Percentiles rank a stretch among this genome's conserved stretches.
Conservation (phyloP, 106 monocot genomes). For the Acorus calamus region DNA sequence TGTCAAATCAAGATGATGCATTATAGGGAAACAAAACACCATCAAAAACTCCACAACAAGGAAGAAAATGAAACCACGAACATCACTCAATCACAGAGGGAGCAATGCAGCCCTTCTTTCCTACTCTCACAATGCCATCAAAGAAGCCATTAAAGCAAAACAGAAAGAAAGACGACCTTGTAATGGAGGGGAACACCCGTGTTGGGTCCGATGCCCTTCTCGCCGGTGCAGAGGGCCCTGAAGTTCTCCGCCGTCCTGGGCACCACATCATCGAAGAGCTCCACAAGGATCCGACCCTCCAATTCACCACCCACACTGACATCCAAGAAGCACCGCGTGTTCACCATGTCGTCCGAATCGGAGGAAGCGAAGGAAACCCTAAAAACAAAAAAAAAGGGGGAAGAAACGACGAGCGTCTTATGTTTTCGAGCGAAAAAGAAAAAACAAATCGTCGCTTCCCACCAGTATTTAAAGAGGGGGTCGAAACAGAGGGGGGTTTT, state of each 20-base stretch:
- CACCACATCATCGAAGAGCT: slow-evolving; percentile 43
- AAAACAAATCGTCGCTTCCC: no score
- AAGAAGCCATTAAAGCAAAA: not conserved
- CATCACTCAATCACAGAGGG: no score
- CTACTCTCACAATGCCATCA: not conserved
- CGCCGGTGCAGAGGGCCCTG: slow-evolving; percentile 65
- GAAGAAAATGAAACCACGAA: no score
- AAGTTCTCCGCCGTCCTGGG: slow-evolving; percentile 75
- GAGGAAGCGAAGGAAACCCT: not conserved
- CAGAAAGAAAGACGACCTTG: slow-evolving; percentile 29
- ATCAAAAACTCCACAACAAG: no score
- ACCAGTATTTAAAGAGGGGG: no score
- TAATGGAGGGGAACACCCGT: slow-evolving; percentile 55
- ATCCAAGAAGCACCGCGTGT: slow-evolving; percentile 58
- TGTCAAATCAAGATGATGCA: no score
- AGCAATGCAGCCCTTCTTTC: no score
- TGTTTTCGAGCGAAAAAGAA: no score
- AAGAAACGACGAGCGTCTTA: no score
- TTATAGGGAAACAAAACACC: no score
- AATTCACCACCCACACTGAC: slow-evolving; percentile 58
- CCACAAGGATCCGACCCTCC: slow-evolving; percentile 61
- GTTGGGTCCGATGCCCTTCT: slow-evolving; percentile 56
- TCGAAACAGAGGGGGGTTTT: no score
- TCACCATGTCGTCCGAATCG: slow-evolving; percentile 1
- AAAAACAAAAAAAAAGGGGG: no score